A percentile compares a stretch with the other conserved stretches of the same genome.
Conservation (phyloP, 108 stramenopile species). For the Ochromonas danica region DNA sequence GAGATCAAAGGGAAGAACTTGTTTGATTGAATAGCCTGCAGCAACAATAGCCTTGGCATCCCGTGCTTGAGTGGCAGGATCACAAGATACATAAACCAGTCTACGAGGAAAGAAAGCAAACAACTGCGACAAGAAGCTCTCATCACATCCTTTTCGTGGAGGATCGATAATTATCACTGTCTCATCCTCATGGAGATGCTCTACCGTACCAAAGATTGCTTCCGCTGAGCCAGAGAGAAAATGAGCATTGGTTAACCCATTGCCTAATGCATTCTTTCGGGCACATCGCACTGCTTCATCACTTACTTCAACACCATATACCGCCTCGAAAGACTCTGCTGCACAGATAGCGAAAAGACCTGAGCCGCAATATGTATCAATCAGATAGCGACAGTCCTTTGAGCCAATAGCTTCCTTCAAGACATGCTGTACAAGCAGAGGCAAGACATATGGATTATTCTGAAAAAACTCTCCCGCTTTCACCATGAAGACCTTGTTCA, state of each 20-base stretch:
- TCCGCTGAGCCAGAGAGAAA: constrained; percentile 84
- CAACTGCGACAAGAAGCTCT: constrained; percentile 81
- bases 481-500: constrained; percentile 67
- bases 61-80: constrained; percentile 80
- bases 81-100: constrained; percentile 92
- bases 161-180: constrained; percentile 95
- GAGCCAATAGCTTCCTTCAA: constrained; percentile 58
- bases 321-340: constrained; percentile 67
- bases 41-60: constrained; percentile 77
- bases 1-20: constrained; percentile 86
- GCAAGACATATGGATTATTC: constrained; percentile 87
- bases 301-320: constrained; percentile 91
- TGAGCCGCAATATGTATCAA: constrained; percentile 95
- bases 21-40: constrained; percentile 72
- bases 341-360: constrained; percentile 83
- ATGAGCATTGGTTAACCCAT: constrained; percentile 72
- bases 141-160: constrained; percentile 87
- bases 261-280: constrained; percentile 70
- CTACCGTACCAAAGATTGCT: constrained; percentile 69
- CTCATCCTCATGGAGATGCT: constrained; percentile 61
- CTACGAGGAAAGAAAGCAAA: constrained; percentile 74
- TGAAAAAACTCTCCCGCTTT: constrained; percentile 96
- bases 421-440: constrained; percentile 84
- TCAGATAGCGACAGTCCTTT: constrained; percentile 62
- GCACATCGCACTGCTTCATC: constrained; percentile 77